Evolutionary conservation across 2,329 filamentous ascomycete genomes (phyloP).

Genomic region (Delphinella strobiligena): DNA sequence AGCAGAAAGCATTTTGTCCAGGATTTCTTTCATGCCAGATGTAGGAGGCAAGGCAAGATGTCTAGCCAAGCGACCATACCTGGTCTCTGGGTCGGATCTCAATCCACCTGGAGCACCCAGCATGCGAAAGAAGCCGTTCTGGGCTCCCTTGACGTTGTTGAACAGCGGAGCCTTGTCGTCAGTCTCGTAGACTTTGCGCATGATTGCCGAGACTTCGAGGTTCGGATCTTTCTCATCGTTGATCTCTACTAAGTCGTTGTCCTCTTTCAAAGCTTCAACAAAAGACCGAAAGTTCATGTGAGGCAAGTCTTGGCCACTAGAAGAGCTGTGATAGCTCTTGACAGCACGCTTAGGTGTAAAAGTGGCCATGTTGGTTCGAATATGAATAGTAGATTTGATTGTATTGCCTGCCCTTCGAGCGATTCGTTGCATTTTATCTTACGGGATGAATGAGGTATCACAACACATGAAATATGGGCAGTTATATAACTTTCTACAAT

Average conservation of each 20-base stretch:
- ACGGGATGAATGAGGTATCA: too few relatives aligned
- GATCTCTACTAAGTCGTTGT: constrained; percentile 36
- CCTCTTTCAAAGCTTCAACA: constrained; percentile 29
- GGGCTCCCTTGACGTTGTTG: constrained; percentile 37
- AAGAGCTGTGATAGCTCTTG: constrained; percentile 2
- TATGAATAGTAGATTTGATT: too few relatives aligned
- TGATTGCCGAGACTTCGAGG: constrained; percentile 37
- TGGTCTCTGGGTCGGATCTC: constrained; percentile 18
- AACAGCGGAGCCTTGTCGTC: constrained; percentile 39
- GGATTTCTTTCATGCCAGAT: too few relatives aligned
- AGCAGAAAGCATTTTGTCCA: too few relatives aligned
- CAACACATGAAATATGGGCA: too few relatives aligned
- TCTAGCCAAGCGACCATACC: constrained; percentile 31
- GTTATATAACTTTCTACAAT: too few relatives aligned
- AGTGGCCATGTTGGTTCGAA: too few relatives aligned
- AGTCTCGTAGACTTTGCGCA: constrained; percentile 32
- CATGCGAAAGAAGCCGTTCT: constrained; percentile 37
- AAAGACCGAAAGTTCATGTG: constrained; percentile 32
- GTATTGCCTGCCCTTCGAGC: too few relatives aligned
- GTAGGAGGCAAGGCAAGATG: constrained; percentile 30
- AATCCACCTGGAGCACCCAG: constrained; percentile 33
- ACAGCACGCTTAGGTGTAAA: too few relatives aligned
- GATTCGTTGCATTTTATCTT: too few relatives aligned
- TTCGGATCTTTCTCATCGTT: constrained; percentile 31
- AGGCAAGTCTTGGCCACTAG: constrained; percentile 16